phyloP scores from a whole-genome alignment of 768 basidiomycete species.

The Xerocomus brunneocitrinus region DNA sequence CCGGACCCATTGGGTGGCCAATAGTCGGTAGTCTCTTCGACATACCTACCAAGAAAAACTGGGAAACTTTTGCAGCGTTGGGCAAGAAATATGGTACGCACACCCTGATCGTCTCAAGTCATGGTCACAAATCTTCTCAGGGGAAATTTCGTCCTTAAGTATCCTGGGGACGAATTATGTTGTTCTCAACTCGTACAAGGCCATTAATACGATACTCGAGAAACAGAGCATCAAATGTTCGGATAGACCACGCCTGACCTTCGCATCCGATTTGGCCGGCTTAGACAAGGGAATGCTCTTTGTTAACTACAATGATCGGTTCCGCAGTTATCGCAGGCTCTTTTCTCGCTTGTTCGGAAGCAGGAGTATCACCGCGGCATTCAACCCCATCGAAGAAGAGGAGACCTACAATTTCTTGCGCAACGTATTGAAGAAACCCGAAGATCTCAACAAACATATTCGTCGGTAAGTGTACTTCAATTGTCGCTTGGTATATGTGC shows the following conservation, averaged over 20 bases:
- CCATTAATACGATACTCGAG: conserved; percentile 47
- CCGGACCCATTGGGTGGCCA: conserved; percentile 29
- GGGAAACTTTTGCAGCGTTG: conserved; percentile 51
- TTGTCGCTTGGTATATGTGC: too few species aligned
- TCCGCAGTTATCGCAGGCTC: conserved; percentile 14
- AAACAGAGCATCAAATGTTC: conserved; percentile 54
- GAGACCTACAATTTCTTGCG: conserved; percentile 17
- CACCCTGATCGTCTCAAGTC: not conserved
- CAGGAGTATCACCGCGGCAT: conserved; percentile 4
- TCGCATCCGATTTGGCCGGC: conserved; percentile 22
- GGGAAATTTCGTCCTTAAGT: conserved; percentile 14
- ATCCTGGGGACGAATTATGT: conserved; percentile 46
- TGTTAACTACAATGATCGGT: conserved; percentile 2
- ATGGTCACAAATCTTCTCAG: conserved; percentile 5
- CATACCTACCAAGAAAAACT: conserved; percentile 47
- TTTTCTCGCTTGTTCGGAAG: conserved; percentile 8
- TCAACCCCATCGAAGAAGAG: conserved; percentile 17
- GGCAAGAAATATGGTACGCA: conserved; percentile 48
- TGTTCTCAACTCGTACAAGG: conserved; percentile 45
- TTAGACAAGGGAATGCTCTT: conserved; percentile 9
- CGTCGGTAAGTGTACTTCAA: conserved; percentile 13
- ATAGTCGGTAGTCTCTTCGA: conserved; percentile 52
- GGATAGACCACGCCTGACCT: conserved; percentile 12
- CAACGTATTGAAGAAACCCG: conserved; percentile 16
- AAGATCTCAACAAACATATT: conserved; percentile 15